Percentiles rank a stretch among this genome's conserved stretches.
Conservation (phyloP, 306 rosid species). For the Rosa persica region DNA sequence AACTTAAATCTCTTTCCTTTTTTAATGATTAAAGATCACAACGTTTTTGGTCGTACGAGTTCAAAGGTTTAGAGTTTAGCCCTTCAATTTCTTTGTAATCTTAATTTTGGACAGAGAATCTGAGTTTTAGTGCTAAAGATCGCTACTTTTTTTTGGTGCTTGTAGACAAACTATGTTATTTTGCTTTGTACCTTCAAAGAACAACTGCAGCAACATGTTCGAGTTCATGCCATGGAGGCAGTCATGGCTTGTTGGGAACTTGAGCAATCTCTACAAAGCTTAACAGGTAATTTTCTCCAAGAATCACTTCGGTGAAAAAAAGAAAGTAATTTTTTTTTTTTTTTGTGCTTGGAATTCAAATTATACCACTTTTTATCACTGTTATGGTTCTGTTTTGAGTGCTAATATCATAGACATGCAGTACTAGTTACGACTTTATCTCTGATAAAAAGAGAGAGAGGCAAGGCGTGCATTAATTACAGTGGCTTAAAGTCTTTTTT, state of each 20-base stretch:
- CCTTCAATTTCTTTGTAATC: not conserved
- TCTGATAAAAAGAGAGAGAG: not conserved
- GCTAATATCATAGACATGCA: not conserved
- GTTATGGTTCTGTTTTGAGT: not conserved
- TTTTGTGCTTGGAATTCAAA: not conserved
- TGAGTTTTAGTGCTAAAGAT: not conserved
- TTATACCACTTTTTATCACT: not conserved
- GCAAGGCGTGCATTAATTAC: not conserved
- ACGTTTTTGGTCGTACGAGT: not conserved
- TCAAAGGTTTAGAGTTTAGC: not conserved
- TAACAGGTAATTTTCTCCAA: conserved; percentile 58
- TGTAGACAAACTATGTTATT: conserved; percentile 70
- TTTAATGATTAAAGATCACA: not conserved
- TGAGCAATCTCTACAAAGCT: conserved; percentile 79
- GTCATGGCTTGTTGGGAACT: conserved; percentile 96
- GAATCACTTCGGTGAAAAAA: not conserved
- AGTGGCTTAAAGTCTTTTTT: not conserved
- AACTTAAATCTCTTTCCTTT: not conserved
- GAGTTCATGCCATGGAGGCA: conserved; percentile 93
- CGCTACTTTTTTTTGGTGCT: not conserved
- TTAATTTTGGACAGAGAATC: not conserved
- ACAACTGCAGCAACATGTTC: conserved; percentile 83
- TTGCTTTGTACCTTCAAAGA: conserved; percentile 81
- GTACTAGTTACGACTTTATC: not conserved
- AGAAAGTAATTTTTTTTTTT: not conserved